Evolutionary conservation across 495 filamentous ascomycete genomes (phyloP), one percentile per base, ranked within the genome.

Genomic region (Penicillium crystallinum): DNA sequence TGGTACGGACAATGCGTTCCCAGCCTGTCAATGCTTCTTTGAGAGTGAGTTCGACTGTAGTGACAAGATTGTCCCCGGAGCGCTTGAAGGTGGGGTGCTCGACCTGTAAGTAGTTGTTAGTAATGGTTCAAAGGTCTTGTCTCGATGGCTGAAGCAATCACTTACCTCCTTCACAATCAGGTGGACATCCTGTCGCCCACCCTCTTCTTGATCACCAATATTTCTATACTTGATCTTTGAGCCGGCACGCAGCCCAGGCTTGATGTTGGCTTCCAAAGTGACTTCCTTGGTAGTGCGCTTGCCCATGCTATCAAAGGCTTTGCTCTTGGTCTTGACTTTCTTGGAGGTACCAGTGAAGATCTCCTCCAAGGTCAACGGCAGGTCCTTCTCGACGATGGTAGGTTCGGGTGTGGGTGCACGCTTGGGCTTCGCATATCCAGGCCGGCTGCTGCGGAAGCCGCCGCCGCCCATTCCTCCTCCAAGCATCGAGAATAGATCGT

Each of bases 11-110:
- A 33, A 88, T 92, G 30, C 88, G 84, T 54, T 83, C 81, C 93
- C 93, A 98, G 49, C 93, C 93, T 0, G 91, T 96, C 19, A 98
- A 74, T n/a, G 93, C 90, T 73, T 97, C 93, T 65, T 96, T 97
- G n/a, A 98, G 80, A 33, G 83, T 83, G 11, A 98, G 71, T 2
- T 91, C 84, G 59, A 97, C 75, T 0, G 78, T 85, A 47, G 83
- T 79, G 43, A 86, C 70, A 14, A 98, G 76, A 69, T 97, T 85
- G 68, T 97, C 91, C 49, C 89, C 90, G 29, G 90, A 83, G 45
- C 95, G 89, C 47, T 77, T 83, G 76, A 89, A 96, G 48, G 84
- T 72, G 0, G 87, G 81, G 61, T 97, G 89, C 23, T 81, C 73
- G 86, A 92, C 91, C 90, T 95, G 59, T 62, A 38, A 21, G 6